Evolutionary conservation across 352 stramenopile genomes (phyloP).

Genomic region (Phytophthora multivora): DNA sequence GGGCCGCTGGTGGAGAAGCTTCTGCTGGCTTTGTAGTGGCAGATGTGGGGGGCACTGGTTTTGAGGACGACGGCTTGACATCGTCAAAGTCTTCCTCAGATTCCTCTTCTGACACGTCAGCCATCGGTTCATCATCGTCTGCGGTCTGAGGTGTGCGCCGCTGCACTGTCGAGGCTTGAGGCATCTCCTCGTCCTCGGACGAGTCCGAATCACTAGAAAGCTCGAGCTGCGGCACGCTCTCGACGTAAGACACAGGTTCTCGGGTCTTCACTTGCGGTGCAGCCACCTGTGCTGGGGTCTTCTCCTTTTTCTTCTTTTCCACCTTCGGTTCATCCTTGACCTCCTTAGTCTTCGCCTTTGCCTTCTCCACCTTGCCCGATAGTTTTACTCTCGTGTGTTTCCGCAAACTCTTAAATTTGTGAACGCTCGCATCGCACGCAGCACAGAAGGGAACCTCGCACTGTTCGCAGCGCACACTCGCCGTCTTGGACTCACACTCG

Average conservation of each 20-base stretch:
- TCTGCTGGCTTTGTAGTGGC: not conserved
- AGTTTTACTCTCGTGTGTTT: slow-evolving; percentile 45
- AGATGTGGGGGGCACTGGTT: not conserved
- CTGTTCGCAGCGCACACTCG: slow-evolving; percentile 54
- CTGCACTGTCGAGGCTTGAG: slow-evolving; percentile 1
- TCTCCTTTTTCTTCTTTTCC: slow-evolving; percentile 20
- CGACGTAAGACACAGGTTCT: slow-evolving; percentile 40
- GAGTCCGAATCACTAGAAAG: slow-evolving; percentile 52
- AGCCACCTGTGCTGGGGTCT: slow-evolving; percentile 7
- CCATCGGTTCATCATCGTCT: slow-evolving; percentile 20
- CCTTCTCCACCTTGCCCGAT: slow-evolving; percentile 8
- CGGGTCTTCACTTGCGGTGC: slow-evolving; percentile 10
- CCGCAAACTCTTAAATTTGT: slow-evolving; percentile 76
- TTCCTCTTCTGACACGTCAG: slow-evolving; percentile 11
- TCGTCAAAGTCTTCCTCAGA: slow-evolving; percentile 41
- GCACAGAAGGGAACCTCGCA: slow-evolving; percentile 64
- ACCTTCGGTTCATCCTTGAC: slow-evolving; percentile 8
- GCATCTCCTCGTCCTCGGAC: slow-evolving; percentile 36
- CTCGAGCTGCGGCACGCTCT: slow-evolving; percentile 64
- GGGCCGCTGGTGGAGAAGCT: not conserved
- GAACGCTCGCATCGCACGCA: slow-evolving; percentile 60
- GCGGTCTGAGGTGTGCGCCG: not conserved
- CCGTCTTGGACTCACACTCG: slow-evolving; percentile 52
- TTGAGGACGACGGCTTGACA: slow-evolving; percentile 19
- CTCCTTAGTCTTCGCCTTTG: slow-evolving; percentile 21